These are phyloP conservation scores for Phytopythium vexans DNA, from an alignment of 352 stramenopile species.

Conservation along the genomic window DNA sequence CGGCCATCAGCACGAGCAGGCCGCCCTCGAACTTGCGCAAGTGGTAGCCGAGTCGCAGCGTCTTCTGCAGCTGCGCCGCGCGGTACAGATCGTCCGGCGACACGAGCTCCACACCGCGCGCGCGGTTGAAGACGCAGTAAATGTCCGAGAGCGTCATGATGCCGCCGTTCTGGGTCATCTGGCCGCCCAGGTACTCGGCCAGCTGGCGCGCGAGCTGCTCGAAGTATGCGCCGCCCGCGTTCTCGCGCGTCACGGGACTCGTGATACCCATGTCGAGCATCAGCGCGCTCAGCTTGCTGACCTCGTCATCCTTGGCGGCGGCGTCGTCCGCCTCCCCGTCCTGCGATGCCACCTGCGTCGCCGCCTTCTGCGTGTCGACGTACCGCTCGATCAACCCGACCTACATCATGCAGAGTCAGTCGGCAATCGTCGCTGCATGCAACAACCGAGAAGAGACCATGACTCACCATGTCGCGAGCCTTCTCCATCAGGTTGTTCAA, in stretches of 20 bases:
- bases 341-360: slow-evolving; percentile 16
- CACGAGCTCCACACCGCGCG: slow-evolving; percentile 95
- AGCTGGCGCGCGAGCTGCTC: slow-evolving; percentile 89
- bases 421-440: background rate
- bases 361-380: slow-evolving; percentile 72
- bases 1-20: slow-evolving; percentile 91
- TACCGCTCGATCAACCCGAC: slow-evolving; percentile 89
- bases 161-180: slow-evolving; percentile 89
- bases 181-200: slow-evolving; percentile 77
- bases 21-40: slow-evolving; percentile 92
- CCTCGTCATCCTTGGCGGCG: slow-evolving; percentile 46
- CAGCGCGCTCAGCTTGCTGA: slow-evolving; percentile 77
- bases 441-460: too few relatives aligned
- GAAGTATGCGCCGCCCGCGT: slow-evolving; percentile 87
- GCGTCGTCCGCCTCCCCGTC: slow-evolving; percentile 7
- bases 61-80: slow-evolving; percentile 81
- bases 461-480: slow-evolving; percentile 83
- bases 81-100: slow-evolving; percentile 97
- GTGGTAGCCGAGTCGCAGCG: slow-evolving; percentile 88
- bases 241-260: slow-evolving; percentile 90
- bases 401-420: slow-evolving; percentile 6
- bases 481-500: slow-evolving; percentile 89
- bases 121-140: slow-evolving; percentile 99
- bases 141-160: slow-evolving; percentile 99
- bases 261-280: slow-evolving; percentile 93